Base-by-base conservation (phyloP, 2,329 filamentous ascomycete species). In the Fusarium cyanostomum region DNA sequence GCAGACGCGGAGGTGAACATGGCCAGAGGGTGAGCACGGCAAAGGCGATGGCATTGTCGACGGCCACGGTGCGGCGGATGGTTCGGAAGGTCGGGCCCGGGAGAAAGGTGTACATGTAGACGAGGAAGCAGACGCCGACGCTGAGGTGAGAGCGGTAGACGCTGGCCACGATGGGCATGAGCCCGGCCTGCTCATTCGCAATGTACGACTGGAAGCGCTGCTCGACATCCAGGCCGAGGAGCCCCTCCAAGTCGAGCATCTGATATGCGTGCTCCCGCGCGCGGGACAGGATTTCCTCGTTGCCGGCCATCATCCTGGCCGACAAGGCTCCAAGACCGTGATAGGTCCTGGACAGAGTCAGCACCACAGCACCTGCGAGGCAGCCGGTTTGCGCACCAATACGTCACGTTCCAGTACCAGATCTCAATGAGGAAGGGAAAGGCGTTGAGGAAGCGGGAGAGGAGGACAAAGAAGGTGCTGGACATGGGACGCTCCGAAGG, bases 31-130 rank as follows among this genome's bases (percentile, higher is more conserved):
- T 80, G 13, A 84, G 71, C 42, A 83, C 75, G 42, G 78, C 68
- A 43, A 84, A 84, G 8, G 81, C 80, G 44, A 84, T 73, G 24
- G 75, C 74, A 43, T 84, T 84, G 52, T 81, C 75, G 5, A 79
- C 59, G n/a, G 82, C 82, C 37, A 84, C 72, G 1, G 80, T 79
- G 21, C 82, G 80, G 28, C 81, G 77, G 16, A 81, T 77, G 1
- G 72, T 71, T 45, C 75, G 75, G 62, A 79, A 83, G 0, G 71
- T 76, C 5, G 71, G 60, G 1, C 75, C 68, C 3, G 78, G 76
- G 16, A 80, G 69, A 63, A 73, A 81, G 2, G 79, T 81, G 68
- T 82, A 84, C 30, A 74, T 74, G 68, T 82, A 82, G 7, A 80
- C 77, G 54, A 82, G 72, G 70, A 84, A 84, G 33, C 73, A 67